Evolutionary conservation across 108 stramenopile genomes (phyloP), one percentile per base, ranked within the genome.

Genomic region (Cylindrotheca fusiformis): DNA sequence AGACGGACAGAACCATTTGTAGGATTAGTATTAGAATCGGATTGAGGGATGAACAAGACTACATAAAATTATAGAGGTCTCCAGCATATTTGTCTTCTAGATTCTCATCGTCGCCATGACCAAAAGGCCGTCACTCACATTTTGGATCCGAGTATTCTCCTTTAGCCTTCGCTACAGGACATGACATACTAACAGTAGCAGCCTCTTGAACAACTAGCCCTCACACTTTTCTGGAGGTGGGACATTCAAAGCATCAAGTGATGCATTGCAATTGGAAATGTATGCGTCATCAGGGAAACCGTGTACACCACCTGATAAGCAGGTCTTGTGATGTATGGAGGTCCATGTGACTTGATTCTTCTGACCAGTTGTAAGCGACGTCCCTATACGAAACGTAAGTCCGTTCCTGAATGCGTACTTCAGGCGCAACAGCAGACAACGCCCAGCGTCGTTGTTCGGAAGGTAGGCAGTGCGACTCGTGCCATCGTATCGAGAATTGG

Each of bases 251-350:
- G 21, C 51, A 71, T 81, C 80, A 23, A 85, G 66, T 27, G 61
- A 69, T 0, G 22, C 71, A 54, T 81, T 67, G 67, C 80, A 85
- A 27, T 72, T 81, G 0, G n/a, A 8, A 21, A 81, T 64, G 54
- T 85, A 81, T 52, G 20, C 19, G 12, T 51, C 23, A 57, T 85
- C 83, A n/a, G n/a, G n/a, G 49, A 55, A 81, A 19, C 65, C 74
- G 50, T 76, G 69, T 14, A 72, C 79, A 19, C 31, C 25, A n/a
- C n/a, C n/a, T n/a, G n/a, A n/a, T 22, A 49, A 52, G 20, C 56
- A 52, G 8, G 69, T 79, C 52, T 78, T 77, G 70, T 84, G 83
- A 46, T 75, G 81, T 56, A 85, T 74, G 21, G 68, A 74, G 3
- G 78, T 33, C 84, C 84, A 85, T 0, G 69, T 75, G 48, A 74